Conservation (phyloP, 495 filamentous ascomycete species). For the Penicillium waksmanii region DNA sequence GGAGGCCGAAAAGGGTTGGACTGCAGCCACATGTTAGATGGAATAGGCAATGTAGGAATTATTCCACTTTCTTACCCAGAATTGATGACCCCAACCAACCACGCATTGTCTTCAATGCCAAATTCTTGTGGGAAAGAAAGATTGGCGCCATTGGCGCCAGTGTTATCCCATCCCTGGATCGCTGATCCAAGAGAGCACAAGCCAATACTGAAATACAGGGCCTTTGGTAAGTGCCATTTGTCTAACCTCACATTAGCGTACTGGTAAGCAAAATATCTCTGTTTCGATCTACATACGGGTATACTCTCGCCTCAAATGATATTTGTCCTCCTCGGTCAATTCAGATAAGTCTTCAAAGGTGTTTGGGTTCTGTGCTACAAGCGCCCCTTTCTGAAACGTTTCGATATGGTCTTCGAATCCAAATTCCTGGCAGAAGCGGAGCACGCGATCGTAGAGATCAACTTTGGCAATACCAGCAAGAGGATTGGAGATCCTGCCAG, state of each 20-base stretch:
- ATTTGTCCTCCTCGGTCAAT: conserved; percentile 56
- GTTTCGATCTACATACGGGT: conserved; percentile 28
- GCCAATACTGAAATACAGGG: conserved; percentile 67
- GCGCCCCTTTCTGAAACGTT: conserved; percentile 57
- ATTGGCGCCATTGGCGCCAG: conserved; percentile 70
- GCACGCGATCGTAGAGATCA: conserved; percentile 55
- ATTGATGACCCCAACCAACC: conserved; percentile 65
- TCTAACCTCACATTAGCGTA: conserved; percentile 22
- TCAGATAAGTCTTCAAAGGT: conserved; percentile 56
- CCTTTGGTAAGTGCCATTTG: conserved; percentile 63
- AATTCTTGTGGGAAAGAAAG: conserved; percentile 60
- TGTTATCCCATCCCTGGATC: conserved; percentile 71
- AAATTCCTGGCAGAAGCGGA: conserved; percentile 52
- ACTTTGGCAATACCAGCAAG: conserved; percentile 54
- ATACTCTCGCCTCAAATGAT: conserved; percentile 56
- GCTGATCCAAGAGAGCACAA: conserved; percentile 72
- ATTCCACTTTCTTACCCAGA: conserved; percentile 28
- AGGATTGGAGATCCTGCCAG: conserved; percentile 60
- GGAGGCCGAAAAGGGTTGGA: conserved; percentile 18
- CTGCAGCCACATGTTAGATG: neutral
- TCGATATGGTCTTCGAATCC: conserved; percentile 47
- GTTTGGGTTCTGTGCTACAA: conserved; percentile 61
- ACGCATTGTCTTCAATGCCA: conserved; percentile 57
- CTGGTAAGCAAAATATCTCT: neutral
- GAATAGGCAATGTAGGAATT: neutral